Evolutionary conservation across 345 rosid species (phyloP), one percentile per base, ranked within the genome.

Genomic region (Linum lewisii): DNA sequence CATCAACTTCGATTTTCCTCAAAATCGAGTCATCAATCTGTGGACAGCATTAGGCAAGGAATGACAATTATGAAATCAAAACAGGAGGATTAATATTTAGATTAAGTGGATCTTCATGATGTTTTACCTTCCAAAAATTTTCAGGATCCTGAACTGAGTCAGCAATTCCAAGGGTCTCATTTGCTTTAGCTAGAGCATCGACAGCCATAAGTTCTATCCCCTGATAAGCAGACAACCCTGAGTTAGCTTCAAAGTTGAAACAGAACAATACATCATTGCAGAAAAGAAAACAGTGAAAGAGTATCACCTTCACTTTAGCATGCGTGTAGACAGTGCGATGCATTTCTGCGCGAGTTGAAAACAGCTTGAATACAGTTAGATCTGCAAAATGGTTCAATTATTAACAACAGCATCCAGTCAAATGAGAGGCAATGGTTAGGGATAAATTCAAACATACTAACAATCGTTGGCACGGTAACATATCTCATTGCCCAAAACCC

Each of bases 181-280:
- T 63, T 3, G 70, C 75, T 62, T 57, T 62, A 24, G 49, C 2
- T 51, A 71, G 49, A 26, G 67, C 70, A 62, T 71, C 67, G n/a
- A 66, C 70, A 66, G 62, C 67, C 70, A 71, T 71, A 54, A 66
- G 51, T 42, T 71, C 64, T 61, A 71, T 71, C 38, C 63, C 75
- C 75, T 71, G 63, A 53, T 3, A 53, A 62, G 29, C 25, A 49
- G 62, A 57, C 11, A 34, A 20, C 8, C 24, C 37, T 68, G 58
- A 19, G 21, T 23, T 32, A 38, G n/a, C 8, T 25, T 38, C 54
- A 15, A 51, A 51, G 38, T 25, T 24, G 21, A 26, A 6, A 20
- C 37, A 37, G 14, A 3, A 1, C 13, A 11, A 42, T 42, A 42
- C 13, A 25, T 6, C 24, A 56, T 61, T 57, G 18, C 6, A 13